A percentile compares a stretch with the other conserved stretches of the same genome.
Evolutionary conservation across 441 rosid species (phyloP).

Genomic region (Adansonia gregorii): DNA sequence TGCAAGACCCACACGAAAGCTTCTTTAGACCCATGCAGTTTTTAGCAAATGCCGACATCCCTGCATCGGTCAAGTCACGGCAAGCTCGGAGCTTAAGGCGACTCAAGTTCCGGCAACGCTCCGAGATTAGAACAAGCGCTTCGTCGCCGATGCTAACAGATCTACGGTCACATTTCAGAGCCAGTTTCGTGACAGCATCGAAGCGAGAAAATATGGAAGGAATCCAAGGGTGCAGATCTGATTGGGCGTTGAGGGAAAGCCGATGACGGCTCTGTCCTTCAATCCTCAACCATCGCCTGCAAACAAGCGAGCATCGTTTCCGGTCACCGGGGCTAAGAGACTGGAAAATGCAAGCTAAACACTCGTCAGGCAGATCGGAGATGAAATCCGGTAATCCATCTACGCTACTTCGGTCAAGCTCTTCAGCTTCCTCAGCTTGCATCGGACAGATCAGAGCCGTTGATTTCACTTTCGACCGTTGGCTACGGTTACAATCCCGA

Average conservation of each 20-base stretch:
- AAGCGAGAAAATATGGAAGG: conserved; percentile 69
- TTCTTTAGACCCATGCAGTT: conserved; percentile 76
- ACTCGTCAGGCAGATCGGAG: conserved; percentile 75
- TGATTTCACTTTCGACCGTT: conserved; percentile 40
- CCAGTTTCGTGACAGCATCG: conserved; percentile 84
- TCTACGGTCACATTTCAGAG: conserved; percentile 80
- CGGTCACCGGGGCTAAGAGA: conserved; percentile 63
- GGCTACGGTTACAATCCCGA: conserved; percentile 40
- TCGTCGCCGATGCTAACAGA: conserved; percentile 72
- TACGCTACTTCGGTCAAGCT: not conserved
- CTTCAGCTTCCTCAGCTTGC: conserved; percentile 35
- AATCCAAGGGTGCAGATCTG: conserved; percentile 58
- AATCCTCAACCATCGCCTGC: conserved; percentile 66
- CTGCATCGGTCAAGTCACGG: conserved; percentile 72
- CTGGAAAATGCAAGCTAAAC: conserved; percentile 77
- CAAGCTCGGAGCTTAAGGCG: conserved; percentile 83
- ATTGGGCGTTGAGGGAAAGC: conserved; percentile 72
- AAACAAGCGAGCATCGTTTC: conserved; percentile 68
- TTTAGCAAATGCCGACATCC: conserved; percentile 66
- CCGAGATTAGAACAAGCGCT: conserved; percentile 61
- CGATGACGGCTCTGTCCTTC: conserved; percentile 90
- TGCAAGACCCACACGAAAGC: conserved; percentile 79
- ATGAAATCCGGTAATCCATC: conserved; percentile 50
- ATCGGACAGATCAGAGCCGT: conserved; percentile 46
- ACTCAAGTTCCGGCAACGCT: conserved; percentile 63